phyloP scores from a whole-genome alignment of 1,284 basidiomycete species.

The Malassezia obtusa region DNA sequence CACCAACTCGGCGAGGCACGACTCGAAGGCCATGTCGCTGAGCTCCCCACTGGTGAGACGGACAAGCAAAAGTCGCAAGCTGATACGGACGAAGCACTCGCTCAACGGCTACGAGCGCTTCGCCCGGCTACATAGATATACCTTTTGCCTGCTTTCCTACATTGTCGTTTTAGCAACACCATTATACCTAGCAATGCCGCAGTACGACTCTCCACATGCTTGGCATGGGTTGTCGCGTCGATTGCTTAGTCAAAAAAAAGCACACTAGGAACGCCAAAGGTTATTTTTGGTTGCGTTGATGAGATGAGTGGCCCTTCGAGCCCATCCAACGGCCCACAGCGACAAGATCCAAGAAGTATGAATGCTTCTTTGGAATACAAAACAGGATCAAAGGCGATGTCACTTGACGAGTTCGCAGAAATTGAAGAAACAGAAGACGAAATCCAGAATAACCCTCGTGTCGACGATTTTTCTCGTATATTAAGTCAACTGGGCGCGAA shows the following conservation, averaged over 20 bases:
- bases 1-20: constrained; percentile 72
- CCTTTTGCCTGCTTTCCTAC: not conserved
- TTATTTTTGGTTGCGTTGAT: not conserved
- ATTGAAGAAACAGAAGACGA: constrained; percentile 3
- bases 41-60: constrained; percentile 25
- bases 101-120: constrained; percentile 53
- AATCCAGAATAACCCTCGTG: constrained; percentile 6
- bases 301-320: not conserved
- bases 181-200: not conserved
- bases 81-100: constrained; percentile 53
- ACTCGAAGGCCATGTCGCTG: constrained; percentile 54
- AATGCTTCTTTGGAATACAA: not conserved
- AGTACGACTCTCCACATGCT: too few species aligned
- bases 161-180: not conserved
- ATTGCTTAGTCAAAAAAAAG: not conserved
- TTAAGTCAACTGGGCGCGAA: constrained; percentile 15
- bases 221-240: too few species aligned
- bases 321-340: not conserved
- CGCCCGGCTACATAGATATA: constrained; percentile 32
- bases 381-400: not conserved
- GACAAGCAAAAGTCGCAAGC: constrained; percentile 18
- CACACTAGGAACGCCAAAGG: not conserved
- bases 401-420: constrained; percentile 6
- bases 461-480: constrained; percentile 13
- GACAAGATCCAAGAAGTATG: not conserved